Percentiles rank a stretch among this genome's conserved stretches.
These are phyloP conservation scores for Suhomyces xylopsoci DNA, from an alignment of 805 yeast species.

Conservation along the genomic window DNA sequence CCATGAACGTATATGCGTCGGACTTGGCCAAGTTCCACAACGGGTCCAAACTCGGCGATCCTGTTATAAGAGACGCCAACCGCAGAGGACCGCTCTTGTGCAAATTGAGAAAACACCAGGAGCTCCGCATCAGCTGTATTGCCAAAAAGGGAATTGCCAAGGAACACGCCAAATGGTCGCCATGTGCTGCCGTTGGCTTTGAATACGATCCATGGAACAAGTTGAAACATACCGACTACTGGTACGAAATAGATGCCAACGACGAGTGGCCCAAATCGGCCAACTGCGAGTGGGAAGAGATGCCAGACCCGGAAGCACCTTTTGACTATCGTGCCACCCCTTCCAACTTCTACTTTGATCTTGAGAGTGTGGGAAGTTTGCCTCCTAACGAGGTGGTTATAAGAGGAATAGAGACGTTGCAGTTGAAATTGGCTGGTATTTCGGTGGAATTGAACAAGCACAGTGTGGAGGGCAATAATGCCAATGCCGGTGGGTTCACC, in stretches of 20 bases:
- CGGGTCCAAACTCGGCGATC: constrained; percentile 64
- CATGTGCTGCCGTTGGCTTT: constrained; percentile 91
- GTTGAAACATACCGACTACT: constrained; percentile 88
- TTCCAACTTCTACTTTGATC: constrained; percentile 75
- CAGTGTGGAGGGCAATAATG: constrained; percentile 38
- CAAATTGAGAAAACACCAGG: constrained; percentile 90
- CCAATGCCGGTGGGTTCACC: constrained; percentile 47
- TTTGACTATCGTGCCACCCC: constrained; percentile 87
- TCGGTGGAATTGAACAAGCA: constrained; percentile 61
- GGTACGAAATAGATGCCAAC: constrained; percentile 90
- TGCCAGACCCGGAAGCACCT: constrained; percentile 80
- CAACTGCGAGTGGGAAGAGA: constrained; percentile 95
- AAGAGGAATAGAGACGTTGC: constrained; percentile 80
- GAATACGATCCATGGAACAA: constrained; percentile 99
- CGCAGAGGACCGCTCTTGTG: constrained; percentile 87
- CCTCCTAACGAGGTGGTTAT: constrained; percentile 86
- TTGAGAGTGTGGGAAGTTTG: constrained; percentile 89
- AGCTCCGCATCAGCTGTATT: constrained; percentile 80
- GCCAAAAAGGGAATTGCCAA: constrained; percentile 97
- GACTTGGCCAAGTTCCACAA: constrained; percentile 54
- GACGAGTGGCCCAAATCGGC: constrained; percentile 91
- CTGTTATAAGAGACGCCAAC: constrained; percentile 75
- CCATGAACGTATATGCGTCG: constrained; percentile 85
- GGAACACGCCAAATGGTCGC: constrained; percentile 99
- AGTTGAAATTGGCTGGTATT: constrained; percentile 86